A percentile compares a stretch with the other conserved stretches of the same genome.
Evolutionary conservation across 2,329 filamentous ascomycete genomes (phyloP).

Genomic region (Penicillium vulpinum): DNA sequence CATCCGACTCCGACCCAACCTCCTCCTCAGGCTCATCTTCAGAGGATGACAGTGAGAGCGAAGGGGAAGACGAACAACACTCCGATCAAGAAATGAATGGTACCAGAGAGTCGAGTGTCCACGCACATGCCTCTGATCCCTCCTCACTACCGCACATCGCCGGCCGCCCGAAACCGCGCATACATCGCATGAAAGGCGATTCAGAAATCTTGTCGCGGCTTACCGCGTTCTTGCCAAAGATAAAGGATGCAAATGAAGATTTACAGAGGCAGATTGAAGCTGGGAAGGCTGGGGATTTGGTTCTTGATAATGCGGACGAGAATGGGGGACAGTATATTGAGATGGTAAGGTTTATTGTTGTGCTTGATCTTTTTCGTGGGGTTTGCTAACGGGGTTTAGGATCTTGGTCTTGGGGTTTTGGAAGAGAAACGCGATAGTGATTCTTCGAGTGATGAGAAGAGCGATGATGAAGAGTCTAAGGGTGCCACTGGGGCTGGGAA

Average conservation of each 20-base stretch:
- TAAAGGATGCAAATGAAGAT: conserved; percentile 46
- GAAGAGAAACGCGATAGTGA: conserved; percentile 39
- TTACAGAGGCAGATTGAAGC: conserved; percentile 41
- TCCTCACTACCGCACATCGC: conserved; percentile 29
- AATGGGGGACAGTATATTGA: conserved; percentile 44
- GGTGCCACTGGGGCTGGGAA: conserved; percentile 10
- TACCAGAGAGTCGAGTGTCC: not conserved
- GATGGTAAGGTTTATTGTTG: conserved; percentile 35
- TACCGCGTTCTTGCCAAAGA: conserved; percentile 43
- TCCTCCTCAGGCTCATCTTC: conserved; percentile 29
- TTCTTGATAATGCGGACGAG: conserved; percentile 38
- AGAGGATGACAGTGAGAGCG: conserved; percentile 26
- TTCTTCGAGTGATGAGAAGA: conserved; percentile 19
- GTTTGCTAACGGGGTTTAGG: conserved; percentile 26
- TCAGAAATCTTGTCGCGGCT: conserved; percentile 39
- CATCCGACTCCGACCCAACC: conserved; percentile 26
- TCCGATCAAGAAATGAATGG: conserved; percentile 13
- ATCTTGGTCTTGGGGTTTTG: conserved; percentile 48
- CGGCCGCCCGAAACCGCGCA: conserved; percentile 37
- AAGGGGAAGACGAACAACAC: conserved; percentile 24
- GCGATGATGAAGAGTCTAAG: conserved; percentile 15
- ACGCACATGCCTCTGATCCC: not conserved
- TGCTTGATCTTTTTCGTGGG: not conserved
- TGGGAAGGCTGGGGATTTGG: conserved; percentile 31
- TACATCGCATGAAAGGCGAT: conserved; percentile 28